Conservation (phyloP, 2,329 filamentous ascomycete genomes). For the Aspergillus ustus region DNA sequence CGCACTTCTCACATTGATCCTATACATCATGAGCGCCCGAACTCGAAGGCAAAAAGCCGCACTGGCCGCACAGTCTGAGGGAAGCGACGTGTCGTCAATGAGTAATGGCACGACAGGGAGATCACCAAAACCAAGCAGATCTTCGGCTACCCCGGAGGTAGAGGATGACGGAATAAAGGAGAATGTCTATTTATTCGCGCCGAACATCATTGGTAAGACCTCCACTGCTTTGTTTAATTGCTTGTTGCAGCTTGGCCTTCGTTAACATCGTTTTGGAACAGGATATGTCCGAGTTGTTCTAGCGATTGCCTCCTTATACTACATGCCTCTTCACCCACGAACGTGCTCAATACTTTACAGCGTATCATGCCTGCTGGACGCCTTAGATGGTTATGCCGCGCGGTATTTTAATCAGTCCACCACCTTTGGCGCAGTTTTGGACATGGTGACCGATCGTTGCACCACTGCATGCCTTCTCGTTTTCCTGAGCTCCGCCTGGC, state of each 20-base stretch:
- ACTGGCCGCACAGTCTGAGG: constrained; percentile 35
- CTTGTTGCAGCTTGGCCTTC: background rate
- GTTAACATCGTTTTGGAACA: constrained; percentile 40
- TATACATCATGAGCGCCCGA: constrained; percentile 40
- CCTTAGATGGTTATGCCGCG: constrained; percentile 92
- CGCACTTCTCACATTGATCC: background rate
- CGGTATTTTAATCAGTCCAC: constrained; percentile 87
- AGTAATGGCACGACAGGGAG: constrained; percentile 38
- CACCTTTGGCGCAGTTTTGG: constrained; percentile 91
- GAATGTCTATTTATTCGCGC: constrained; percentile 82
- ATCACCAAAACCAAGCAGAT: constrained; percentile 36
- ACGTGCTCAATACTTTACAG: constrained; percentile 87
- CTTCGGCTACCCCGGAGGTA: constrained; percentile 27
- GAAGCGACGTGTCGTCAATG: constrained; percentile 34
- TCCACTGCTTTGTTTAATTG: background rate
- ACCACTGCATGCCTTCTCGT: constrained; percentile 94
- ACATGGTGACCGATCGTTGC: constrained; percentile 99
- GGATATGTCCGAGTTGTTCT: constrained; percentile 79
- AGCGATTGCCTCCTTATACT: constrained; percentile 91
- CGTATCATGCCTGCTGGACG: constrained; percentile 92
- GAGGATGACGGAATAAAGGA: constrained; percentile 53
- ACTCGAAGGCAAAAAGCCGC: constrained; percentile 47
- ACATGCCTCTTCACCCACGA: constrained; percentile 98
- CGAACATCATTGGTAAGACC: constrained; percentile 76
- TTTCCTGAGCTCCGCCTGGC: constrained; percentile 92